Evolutionary conservation across 1,284 basidiomycete species (phyloP), one percentile per base, ranked within the genome.

Genomic region (Apiotrichum montevideense): DNA sequence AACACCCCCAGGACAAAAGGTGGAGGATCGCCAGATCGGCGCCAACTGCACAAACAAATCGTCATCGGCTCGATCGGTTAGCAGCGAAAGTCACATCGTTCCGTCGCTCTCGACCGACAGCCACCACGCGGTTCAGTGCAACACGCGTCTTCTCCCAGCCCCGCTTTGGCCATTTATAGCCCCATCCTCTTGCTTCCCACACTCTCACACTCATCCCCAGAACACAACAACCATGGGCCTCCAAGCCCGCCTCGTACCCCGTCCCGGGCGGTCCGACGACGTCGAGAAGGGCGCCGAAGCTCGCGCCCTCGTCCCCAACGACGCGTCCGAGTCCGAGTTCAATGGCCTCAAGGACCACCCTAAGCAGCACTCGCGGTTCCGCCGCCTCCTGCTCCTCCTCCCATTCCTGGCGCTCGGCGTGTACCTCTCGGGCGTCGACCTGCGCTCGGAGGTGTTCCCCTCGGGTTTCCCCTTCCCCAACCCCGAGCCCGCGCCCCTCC

Each of bases 401-500:
- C n/a, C 15, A 13, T 5, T 37, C 14, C 14, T 37, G 6, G 47
- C 37, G 10, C 3, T 40, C 11, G 35, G n/a, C 37, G 8, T n/a
- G 13, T 34, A 37, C 13, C 46, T 21, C 34, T 3, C 15, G 6
- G 14, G 14, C 6, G 7, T 11, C n/a, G 14, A 15, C 6, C 46
- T 35, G 7, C 4, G 3, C 5, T 33, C 4, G 7, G 11, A 35
- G 13, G 6, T 10, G 32, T 11, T n/a, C 13, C 32, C 15, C 33
- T 3, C 34, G 3, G 52, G 49, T 7, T 56, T 59, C 45, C 58
- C 58, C n/a, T 59, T 47, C 51, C 57, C 57, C 8, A 40, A 21
- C 4, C 37, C 50, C 4, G 52, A 40, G 21, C 55, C 55, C 6
- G 54, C 15, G 49, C 44, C 49, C 1, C 51, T 65, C 1, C 72